These are phyloP conservation scores for Nicotiana tomentosiformis DNA, from an alignment of 257 asterid genomes.

Conservation along the genomic window DNA sequence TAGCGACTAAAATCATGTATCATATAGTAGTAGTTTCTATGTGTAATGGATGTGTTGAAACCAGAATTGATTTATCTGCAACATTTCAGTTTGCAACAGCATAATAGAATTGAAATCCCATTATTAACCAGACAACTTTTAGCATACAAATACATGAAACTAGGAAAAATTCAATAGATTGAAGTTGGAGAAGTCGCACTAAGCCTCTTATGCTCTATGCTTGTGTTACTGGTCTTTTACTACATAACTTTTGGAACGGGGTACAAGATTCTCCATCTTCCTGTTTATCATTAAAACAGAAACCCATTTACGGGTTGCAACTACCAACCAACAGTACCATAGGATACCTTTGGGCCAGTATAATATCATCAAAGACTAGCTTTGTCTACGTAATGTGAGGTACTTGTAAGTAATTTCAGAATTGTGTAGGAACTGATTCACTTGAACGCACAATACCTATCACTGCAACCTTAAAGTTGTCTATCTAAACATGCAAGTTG, in stretches of 20 bases:
- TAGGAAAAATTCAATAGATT: background rate
- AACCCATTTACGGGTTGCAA: background rate
- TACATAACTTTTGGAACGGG: background rate
- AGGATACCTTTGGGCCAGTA: background rate
- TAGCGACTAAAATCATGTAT: background rate
- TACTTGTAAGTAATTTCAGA: background rate
- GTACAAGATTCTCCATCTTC: background rate
- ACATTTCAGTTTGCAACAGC: background rate
- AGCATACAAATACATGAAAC: background rate
- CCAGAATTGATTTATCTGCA: background rate
- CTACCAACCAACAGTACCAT: background rate
- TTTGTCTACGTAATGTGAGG: background rate
- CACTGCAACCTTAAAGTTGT: background rate
- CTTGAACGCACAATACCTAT: background rate
- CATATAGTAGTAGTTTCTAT: background rate
- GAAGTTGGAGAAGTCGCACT: background rate
- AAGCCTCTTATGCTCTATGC: background rate
- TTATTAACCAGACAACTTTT: background rate
- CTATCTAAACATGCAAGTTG: background rate
- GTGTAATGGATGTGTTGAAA: background rate
- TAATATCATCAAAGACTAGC: background rate
- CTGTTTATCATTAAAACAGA: background rate
- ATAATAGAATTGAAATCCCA: background rate
- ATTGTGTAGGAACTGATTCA: background rate
- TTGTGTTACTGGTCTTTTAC: background rate